phyloP scores from a whole-genome alignment of 1,284 basidiomycete genomes.

The Ceratobasidium sp. region DNA sequence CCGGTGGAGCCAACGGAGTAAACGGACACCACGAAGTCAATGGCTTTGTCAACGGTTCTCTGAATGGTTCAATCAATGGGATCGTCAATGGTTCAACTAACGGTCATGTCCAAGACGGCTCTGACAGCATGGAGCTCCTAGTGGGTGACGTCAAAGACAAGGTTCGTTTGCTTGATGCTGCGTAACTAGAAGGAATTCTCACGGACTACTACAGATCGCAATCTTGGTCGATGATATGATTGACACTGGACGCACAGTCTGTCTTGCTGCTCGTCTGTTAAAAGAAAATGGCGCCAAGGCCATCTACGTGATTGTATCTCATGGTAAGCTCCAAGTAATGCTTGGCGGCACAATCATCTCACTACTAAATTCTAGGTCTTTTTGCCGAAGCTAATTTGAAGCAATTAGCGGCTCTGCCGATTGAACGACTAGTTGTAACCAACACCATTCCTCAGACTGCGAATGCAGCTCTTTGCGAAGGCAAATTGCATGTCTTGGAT shows the following conservation, averaged over 20 bases:
- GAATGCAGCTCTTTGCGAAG: constrained; percentile 44
- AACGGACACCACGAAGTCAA: constrained; percentile 27
- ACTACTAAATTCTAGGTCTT: constrained; percentile 69
- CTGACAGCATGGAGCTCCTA: constrained; percentile 87
- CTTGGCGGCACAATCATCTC: not conserved
- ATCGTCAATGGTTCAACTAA: constrained; percentile 50
- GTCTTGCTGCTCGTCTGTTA: constrained; percentile 87
- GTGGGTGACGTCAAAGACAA: constrained; percentile 97
- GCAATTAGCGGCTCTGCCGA: constrained; percentile 81
- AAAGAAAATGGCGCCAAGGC: constrained; percentile 90
- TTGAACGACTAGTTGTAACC: constrained; percentile 90
- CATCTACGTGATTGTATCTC: constrained; percentile 92
- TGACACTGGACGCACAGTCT: constrained; percentile 92
- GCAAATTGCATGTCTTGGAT: constrained; percentile 83
- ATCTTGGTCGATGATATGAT: constrained; percentile 99
- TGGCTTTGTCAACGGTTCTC: constrained; percentile 21
- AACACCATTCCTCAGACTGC: constrained; percentile 80
- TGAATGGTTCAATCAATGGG: constrained; percentile 12
- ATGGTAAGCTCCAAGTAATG: constrained; percentile 72
- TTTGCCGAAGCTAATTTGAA: constrained; percentile 89
- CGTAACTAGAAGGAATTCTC: not conserved
- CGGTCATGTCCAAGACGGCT: constrained; percentile 59
- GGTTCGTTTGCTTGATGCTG: constrained; percentile 61
- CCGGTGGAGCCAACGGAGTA: constrained; percentile 13
- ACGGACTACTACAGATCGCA: constrained; percentile 70